Evolutionary conservation across 2,329 filamentous ascomycete genomes (phyloP).

Genomic region (Fusarium marasasianum): DNA sequence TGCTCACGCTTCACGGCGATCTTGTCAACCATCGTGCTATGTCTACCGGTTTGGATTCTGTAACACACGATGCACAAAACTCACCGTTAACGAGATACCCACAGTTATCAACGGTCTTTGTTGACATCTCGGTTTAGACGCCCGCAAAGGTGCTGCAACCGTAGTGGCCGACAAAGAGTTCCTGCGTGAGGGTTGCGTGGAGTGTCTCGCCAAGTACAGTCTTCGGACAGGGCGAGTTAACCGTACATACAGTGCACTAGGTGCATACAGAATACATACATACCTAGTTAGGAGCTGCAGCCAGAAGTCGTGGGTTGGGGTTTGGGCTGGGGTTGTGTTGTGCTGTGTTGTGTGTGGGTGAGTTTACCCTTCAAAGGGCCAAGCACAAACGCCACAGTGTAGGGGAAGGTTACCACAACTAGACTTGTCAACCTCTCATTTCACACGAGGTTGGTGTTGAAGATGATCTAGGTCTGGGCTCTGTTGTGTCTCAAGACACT

Average conservation of each 20-base stretch:
- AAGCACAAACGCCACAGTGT: conserved; percentile 17
- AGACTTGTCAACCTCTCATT: conserved; percentile 18
- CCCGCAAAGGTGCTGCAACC: conserved; percentile 19
- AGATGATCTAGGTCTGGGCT: conserved; percentile 15
- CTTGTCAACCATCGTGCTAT: background rate
- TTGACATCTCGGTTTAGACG: conserved; percentile 6
- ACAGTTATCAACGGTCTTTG: background rate
- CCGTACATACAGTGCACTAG: conserved; percentile 6
- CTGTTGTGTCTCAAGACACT: conserved; percentile 15
- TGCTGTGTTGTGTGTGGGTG: conserved; percentile 7
- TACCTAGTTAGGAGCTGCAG: conserved; percentile 3
- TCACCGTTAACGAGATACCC: background rate
- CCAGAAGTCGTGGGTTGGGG: conserved; percentile 10
- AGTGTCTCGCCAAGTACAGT: conserved; percentile 24
- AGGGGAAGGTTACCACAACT: background rate
- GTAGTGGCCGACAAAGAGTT: conserved; percentile 29
- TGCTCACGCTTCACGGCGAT: conserved; percentile 8
- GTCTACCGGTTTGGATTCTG: background rate
- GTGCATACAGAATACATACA: background rate
- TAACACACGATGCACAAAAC: conserved; percentile 10
- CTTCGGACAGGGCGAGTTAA: conserved; percentile 27
- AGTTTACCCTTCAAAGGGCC: conserved; percentile 6
- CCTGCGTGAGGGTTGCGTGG: conserved; percentile 38
- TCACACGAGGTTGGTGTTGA: conserved; percentile 19
- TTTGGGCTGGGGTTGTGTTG: conserved; percentile 5